Conservation (phyloP, 2,329 filamentous ascomycete species). For the Neonectria hederae region DNA sequence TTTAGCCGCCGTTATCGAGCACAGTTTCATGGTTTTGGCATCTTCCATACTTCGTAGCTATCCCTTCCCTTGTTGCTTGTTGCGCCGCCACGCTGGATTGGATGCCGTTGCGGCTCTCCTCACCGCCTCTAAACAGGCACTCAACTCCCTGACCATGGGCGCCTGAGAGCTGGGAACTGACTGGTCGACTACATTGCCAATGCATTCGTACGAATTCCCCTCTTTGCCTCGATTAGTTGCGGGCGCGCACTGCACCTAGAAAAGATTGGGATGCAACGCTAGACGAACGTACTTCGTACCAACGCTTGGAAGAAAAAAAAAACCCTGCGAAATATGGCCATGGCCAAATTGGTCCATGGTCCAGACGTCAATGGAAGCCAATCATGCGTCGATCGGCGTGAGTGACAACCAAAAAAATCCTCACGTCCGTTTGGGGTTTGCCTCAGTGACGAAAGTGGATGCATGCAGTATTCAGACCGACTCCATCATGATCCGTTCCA, state of each 20-base stretch:
- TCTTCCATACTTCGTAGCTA: background rate
- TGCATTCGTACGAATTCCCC: background rate
- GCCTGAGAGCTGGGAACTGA: background rate
- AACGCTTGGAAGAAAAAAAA: background rate
- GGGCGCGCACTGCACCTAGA: background rate
- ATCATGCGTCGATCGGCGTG: constrained; percentile 5
- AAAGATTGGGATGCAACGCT: background rate
- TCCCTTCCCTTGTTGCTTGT: background rate
- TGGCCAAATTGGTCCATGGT: background rate
- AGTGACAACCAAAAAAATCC: background rate
- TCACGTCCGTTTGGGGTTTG: background rate
- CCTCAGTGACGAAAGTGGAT: background rate
- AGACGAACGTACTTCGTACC: background rate
- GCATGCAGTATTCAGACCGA: constrained; percentile 4
- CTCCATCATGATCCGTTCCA: background rate
- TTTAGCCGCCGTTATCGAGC: background rate
- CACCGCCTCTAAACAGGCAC: background rate
- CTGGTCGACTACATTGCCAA: background rate
- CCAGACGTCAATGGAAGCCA: background rate
- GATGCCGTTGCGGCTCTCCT: background rate
- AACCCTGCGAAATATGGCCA: background rate
- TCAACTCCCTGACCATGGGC: background rate
- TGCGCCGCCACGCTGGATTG: background rate
- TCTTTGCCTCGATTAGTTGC: background rate
- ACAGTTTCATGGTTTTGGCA: background rate